Evolutionary conservation across 2,329 filamentous ascomycete species (phyloP), one percentile per base, ranked within the genome.

Genomic region (Verticillium nubilum): DNA sequence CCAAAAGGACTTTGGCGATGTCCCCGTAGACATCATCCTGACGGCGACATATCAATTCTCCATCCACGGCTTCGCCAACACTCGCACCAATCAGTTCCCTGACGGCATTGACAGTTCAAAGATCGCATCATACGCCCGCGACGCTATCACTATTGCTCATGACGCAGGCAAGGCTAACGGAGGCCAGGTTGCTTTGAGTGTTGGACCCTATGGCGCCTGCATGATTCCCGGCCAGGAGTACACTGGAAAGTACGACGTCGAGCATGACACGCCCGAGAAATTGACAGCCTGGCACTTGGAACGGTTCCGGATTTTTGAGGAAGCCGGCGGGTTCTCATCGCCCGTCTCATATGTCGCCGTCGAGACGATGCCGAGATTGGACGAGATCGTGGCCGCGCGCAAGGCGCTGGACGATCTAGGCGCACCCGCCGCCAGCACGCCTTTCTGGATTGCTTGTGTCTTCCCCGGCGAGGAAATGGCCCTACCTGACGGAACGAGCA

Each of bases 21-120:
- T 83, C 1, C 86, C 84, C 35, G 81, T 83, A 59, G 85, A 90
- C 67, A 76, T 90, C 28, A 71, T 90, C 23, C 77, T 87, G 54
- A 89, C 86, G 10, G 86, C 86, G 7, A 90, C 87, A 0, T 90
- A 90, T 69, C 87, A 90, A 68, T 74, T 83, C 1, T 87, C 83
- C 0, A 69, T 78, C 7, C 73, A 81, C 12, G 86, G 82, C 0
- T 88, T 89, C 64, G 69, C 71, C 3, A 74, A 73, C 37, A 87
- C 85, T 1, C 75, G 62, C 58, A 78, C 75, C 1, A 19, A 70
- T 0, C 64, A 72, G 2, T 76, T 72, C 53, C 78, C 81, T 0
- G 25, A 73, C 4, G 83, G 82, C 2, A 74, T 86, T 27, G 61
- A 69, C 2, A 65, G 67, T 4, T 61, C 65, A 5, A 71, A 72